Evolutionary conservation across 1,284 basidiomycete species (phyloP).

Genomic region (Singerocomus inundabilis): DNA sequence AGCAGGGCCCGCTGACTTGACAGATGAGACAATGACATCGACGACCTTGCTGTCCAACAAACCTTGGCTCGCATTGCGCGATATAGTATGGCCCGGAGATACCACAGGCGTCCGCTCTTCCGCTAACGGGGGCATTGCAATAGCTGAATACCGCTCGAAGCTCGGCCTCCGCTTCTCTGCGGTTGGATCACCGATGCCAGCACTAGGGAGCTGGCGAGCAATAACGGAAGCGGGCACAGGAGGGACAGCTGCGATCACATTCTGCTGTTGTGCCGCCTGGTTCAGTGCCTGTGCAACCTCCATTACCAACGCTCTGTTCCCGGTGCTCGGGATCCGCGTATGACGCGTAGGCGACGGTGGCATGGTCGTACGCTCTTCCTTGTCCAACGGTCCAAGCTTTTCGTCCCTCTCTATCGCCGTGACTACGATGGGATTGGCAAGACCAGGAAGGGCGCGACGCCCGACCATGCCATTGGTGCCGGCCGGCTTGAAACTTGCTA

Average conservation of each 20-base stretch:
- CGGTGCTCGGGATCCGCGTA: conserved; percentile 62
- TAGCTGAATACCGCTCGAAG: conserved; percentile 62
- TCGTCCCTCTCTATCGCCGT: conserved; percentile 8
- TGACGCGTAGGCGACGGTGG: conserved; percentile 37
- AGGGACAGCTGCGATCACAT: not conserved
- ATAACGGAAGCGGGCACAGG: not conserved
- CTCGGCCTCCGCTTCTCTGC: conserved; percentile 61
- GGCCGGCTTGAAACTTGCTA: conserved; percentile 4
- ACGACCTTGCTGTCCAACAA: conserved; percentile 6
- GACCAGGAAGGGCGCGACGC: conserved; percentile 41
- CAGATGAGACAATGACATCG: conserved; percentile 2
- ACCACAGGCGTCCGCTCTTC: conserved; percentile 65
- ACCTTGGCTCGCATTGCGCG: conserved; percentile 32
- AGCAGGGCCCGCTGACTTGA: not conserved
- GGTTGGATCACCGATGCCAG: conserved; percentile 11
- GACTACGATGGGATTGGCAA: conserved; percentile 22
- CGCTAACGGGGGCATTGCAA: conserved; percentile 58
- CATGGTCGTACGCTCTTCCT: conserved; percentile 7
- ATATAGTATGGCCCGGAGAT: conserved; percentile 54
- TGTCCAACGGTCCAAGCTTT: conserved; percentile 11
- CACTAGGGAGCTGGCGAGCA: conserved; percentile 5
- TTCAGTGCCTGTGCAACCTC: conserved; percentile 66
- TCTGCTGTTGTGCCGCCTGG: conserved; percentile 31
- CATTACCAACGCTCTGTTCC: conserved; percentile 71
- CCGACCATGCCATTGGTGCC: conserved; percentile 28